Evolutionary conservation across 208 protist genomes (phyloP).

Genomic region (Leishmania guyanensis): DNA sequence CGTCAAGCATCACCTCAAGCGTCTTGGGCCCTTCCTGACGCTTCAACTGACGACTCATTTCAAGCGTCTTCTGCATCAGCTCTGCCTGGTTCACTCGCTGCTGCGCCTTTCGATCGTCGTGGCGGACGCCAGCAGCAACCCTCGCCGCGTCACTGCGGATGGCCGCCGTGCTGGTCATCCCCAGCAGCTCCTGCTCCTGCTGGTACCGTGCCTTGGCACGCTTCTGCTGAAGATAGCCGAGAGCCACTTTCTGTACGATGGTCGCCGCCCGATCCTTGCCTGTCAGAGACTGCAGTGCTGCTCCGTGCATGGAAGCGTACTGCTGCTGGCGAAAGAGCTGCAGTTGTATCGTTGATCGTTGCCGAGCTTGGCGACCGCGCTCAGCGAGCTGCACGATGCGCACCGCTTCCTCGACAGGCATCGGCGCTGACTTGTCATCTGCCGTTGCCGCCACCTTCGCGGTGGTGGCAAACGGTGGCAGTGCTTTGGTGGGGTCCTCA

Average conservation of each 20-base stretch:
- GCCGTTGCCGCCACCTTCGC: not conserved
- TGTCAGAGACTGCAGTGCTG: conserved; percentile 66
- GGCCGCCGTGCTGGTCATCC: conserved; percentile 56
- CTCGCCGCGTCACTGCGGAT: conserved; percentile 39
- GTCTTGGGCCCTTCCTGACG: conserved; percentile 92
- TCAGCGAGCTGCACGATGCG: conserved; percentile 93
- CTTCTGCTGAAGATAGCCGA: conserved; percentile 88
- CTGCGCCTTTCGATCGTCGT: conserved; percentile 73
- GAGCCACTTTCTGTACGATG: conserved; percentile 88
- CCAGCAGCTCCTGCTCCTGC: conserved; percentile 91
- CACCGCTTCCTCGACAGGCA: conserved; percentile 89
- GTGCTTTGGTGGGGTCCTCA: conserved; percentile 38
- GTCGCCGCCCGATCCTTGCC: conserved; percentile 87
- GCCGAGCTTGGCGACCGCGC: conserved; percentile 94
- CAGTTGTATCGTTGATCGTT: conserved; percentile 92
- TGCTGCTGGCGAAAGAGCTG: conserved; percentile 88
- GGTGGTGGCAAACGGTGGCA: conserved; percentile 12
- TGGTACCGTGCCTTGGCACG: conserved; percentile 56
- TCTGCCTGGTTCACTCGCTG: conserved; percentile 91
- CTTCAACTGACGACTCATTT: conserved; percentile 79
- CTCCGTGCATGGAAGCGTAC: conserved; percentile 45
- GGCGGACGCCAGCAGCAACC: conserved; percentile 42
- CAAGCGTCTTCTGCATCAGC: conserved; percentile 77
- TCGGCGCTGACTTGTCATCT: conserved; percentile 18
- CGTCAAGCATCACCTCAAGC: conserved; percentile 94